Evolutionary conservation across 441 rosid species (phyloP).

Genomic region (Daphne laureola): DNA sequence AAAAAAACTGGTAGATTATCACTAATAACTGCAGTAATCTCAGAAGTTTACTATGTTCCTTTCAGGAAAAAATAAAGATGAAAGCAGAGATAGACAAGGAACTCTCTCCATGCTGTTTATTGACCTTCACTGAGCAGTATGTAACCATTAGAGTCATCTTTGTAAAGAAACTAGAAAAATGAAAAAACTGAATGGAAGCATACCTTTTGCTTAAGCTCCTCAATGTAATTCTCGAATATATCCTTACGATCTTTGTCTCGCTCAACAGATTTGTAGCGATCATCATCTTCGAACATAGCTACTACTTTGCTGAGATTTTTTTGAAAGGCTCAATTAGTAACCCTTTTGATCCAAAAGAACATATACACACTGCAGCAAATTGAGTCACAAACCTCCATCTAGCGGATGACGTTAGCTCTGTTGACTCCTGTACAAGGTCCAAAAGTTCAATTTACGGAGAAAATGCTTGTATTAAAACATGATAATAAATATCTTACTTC

Average conservation of each 20-base stretch:
- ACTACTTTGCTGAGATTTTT: constrained; percentile 50
- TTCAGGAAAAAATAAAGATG: too few species aligned
- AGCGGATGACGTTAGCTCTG: constrained; percentile 49
- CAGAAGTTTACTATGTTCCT: too few species aligned
- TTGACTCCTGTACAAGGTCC: constrained; percentile 36
- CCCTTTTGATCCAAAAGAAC: constrained; percentile 5
- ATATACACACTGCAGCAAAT: neutral
- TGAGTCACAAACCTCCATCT: constrained; percentile 63
- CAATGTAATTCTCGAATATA: constrained; percentile 48
- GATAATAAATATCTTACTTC: constrained; percentile 37
- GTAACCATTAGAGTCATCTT: too few species aligned
- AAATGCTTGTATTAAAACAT: constrained; percentile 7
- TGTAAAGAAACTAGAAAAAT: too few species aligned
- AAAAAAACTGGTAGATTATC: too few species aligned
- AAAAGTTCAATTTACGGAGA: constrained; percentile 4
- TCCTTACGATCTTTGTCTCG: constrained; percentile 69
- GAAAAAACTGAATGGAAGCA: neutral
- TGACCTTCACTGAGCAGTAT: too few species aligned
- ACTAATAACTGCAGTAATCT: too few species aligned
- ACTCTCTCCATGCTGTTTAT: too few species aligned
- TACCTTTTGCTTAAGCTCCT: constrained; percentile 56
- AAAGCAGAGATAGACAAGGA: too few species aligned
- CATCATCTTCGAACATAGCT: constrained; percentile 52
- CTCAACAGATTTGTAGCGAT: constrained; percentile 60
- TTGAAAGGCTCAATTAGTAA: constrained; percentile 17